Evolutionary conservation across 441 rosid species (phyloP), one percentile per base, ranked within the genome.

Genomic region (Syzygium syzygioides): DNA sequence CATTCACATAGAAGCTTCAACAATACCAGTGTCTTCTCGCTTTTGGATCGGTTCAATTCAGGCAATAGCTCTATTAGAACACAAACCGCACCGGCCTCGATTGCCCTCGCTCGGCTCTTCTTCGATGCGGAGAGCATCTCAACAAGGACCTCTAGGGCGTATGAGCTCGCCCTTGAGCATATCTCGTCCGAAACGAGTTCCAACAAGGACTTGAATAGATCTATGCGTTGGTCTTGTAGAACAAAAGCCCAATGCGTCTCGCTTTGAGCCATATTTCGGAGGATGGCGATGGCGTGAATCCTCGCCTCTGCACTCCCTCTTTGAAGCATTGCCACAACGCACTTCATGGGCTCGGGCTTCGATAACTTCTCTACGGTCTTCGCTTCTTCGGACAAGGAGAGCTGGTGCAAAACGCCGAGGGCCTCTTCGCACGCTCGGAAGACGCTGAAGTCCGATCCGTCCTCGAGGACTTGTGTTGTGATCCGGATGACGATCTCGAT

Each of bases 181-280:
- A 92, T 89, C 87, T 90, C 92, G 86, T 92, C 93, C 7, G 92
- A 92, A 14, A 88, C 92, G 10, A 92, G 90, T 57, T 90, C 93
- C 45, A 92, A 59, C 76, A 92, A 85, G 41, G 90, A 90, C 55
- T 92, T 92, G 89, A 90, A 90, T 25, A 92, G 88, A 80, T 89
- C 93, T 23, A 88, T 52, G 17, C 89, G 91, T 79, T 90, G 90
- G 55, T 92, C 93, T 14, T 90, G 90, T 26, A 85, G 55, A 55
- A 90, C 19, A 30, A 55, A 79, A 52, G n/a, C 87, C 91, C 88
- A 86, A n/a, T 87, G 56, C n/a, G 37, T 79, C 48, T 89, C 80
- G 62, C 87, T 62, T 71, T 86, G 90, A 17, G 90, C 87, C 86
- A 90, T 86, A 64, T 87, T 87, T 19, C 56, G 87, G 57, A 92